Base-by-base conservation (phyloP, 2,329 filamentous ascomycete species). In the Pseudogymnoascus sp. region DNA sequence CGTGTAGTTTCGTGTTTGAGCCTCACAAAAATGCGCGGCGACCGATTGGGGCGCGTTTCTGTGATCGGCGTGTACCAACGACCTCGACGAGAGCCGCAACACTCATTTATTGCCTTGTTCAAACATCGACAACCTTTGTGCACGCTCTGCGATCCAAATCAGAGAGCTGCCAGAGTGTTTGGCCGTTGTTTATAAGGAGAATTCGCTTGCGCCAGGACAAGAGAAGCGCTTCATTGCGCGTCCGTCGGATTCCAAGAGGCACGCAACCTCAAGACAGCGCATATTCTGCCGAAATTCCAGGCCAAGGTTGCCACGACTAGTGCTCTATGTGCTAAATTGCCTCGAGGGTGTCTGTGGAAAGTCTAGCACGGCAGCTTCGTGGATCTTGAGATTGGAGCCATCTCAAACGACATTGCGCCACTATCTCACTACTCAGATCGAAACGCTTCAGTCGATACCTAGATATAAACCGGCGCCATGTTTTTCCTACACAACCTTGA, bases 401-500 rank as follows among this genome's bases (percentile, higher is more conserved):
- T 33, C 10, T 22, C 50, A 14, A 56, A 33, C 50, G 28, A 33
- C 28, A 22, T 26, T 26, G 19, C 16, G 6, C 11, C 22, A 24
- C 24, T 11, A 12, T 7, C 4, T 28, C 46, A 53, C 14, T 10
- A 28, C 24, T 28, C 46, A 33, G n/a, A 19, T 56, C 46, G 46
- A 56, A 53, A 33, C 46, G 5, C 46, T 56, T 33, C 46, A 33
- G 50, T n/a, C 59, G 10, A 38, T 33, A 56, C 26, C 50, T 33
- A 10, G 10, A 33, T 33, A 56, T 31, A 56, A 56, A 56, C 26
- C 12, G n/a, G 43, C 63, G 62, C 31, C 28, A 99, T 99, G 95
- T 99, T 98, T 78, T 99, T 99, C 81, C 90, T 99, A 68, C 91
- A 96, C 78, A 93, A 96, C 74, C 89, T 98, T 77, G 92, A 96